phyloP scores from a whole-genome alignment of 1,284 basidiomycete genomes.

The Apiotrichum gracile region DNA sequence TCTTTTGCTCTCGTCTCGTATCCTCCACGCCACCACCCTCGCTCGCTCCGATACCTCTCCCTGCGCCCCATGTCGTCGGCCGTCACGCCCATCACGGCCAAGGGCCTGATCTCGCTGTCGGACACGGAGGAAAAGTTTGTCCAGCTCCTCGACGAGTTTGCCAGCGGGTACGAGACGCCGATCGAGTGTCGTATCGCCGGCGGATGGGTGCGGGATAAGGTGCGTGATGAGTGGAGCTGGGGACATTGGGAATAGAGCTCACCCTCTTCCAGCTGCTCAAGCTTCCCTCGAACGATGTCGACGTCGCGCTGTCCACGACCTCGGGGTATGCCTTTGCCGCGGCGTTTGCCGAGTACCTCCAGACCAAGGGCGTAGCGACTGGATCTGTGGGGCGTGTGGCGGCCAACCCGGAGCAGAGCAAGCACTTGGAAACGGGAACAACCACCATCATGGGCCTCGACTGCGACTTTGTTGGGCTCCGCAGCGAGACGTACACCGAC shows the following conservation, averaged over 20 bases:
- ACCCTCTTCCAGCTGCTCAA: slow-evolving; percentile 69
- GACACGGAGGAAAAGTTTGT: slow-evolving; percentile 37
- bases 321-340: slow-evolving; percentile 89
- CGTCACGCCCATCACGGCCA: slow-evolving; percentile 4
- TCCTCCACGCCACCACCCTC: not conserved
- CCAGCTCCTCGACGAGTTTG: slow-evolving; percentile 38
- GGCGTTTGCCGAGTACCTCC: slow-evolving; percentile 64
- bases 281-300: slow-evolving; percentile 82
- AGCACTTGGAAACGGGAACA: slow-evolving; percentile 96
- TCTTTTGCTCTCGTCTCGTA: not conserved
- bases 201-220: slow-evolving; percentile 98
- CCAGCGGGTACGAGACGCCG: slow-evolving; percentile 24
- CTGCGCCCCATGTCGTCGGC: slow-evolving; percentile 5
- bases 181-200: slow-evolving; percentile 82
- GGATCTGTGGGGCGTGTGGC: slow-evolving; percentile 72
- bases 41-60: slow-evolving; percentile 15
- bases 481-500: slow-evolving; percentile 85
- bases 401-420: slow-evolving; percentile 94
- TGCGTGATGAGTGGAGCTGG: slow-evolving; percentile 41
- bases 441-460: slow-evolving; percentile 76
- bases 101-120: slow-evolving; percentile 5
- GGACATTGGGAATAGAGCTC: not conserved
- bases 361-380: slow-evolving; percentile 54
- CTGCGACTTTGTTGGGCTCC: slow-evolving; percentile 89
- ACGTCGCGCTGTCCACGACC: slow-evolving; percentile 81